Base-by-base conservation (phyloP, 208 protist species). In the Leishmania lainsoni region DNA sequence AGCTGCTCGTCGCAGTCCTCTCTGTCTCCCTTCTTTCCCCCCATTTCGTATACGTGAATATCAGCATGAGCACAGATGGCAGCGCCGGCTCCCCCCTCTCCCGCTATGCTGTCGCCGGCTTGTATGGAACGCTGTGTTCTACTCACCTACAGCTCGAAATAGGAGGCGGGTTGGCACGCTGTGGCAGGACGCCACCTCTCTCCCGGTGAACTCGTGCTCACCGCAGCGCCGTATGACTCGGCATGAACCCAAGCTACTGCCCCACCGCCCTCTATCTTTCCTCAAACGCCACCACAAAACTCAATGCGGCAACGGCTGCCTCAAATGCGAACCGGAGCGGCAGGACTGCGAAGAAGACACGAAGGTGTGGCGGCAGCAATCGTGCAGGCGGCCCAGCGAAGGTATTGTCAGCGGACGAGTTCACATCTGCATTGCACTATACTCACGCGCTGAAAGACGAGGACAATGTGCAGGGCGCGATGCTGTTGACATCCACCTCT, bases 201-300 rank as follows among this genome's bases (percentile, higher is more conserved):
- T 12, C 87, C 92, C 14, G 90, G 92, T 48, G 89, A 96, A 45
- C 83, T 92, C 45, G 90, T 94, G 35, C 83, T 96, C 59, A n/a
- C 85, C 0, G 79, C 91, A 16, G 88, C 87, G 8, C 91, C 90
- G 17, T 93, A 88, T 80, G 85, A 5, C 59, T 91, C 26, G 80
- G 89, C 29, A 75, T 92, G 54, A 92, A 89, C 73, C 88, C 90
- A 0, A 90, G 85, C 76, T 84, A 87, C 52, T 83, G 81, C 59
- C 56, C 80, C 48, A 92, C 85, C 68, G 91, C 80, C 20, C 88
- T 95, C 48, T 87, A 89, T 70, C 82, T 94, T 22, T 79, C 81
- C 26, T 74, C 85, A 5, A 85, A 73, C 35, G 88, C 86, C 9
- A 12, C 70, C 20, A 26, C n/a, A 26, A 51, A 16, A 22, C 6